Evolutionary conservation across 257 asterid genomes (phyloP).

Genomic region (Solanum chmielewskii): DNA sequence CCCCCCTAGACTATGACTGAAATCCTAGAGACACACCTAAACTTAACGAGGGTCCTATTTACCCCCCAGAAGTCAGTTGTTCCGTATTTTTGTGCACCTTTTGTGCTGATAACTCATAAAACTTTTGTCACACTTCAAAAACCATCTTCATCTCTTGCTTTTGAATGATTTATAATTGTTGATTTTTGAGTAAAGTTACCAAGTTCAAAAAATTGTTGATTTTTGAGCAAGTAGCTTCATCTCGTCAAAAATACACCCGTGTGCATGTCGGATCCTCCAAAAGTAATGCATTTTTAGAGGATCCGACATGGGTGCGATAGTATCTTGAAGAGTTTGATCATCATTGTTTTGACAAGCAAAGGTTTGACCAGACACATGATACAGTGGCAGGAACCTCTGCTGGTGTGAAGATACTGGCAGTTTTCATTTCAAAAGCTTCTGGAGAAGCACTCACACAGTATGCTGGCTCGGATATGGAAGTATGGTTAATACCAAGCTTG

Average conservation of each 20-base stretch:
- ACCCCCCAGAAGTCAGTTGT: not conserved
- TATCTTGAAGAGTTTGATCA: not conserved
- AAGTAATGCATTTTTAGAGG: not conserved
- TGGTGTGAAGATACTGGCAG: conserved; percentile 55
- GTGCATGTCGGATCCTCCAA: not conserved
- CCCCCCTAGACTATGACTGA: not conserved
- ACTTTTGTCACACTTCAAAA: not conserved
- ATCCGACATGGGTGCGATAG: not conserved
- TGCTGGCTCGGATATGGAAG: conserved; percentile 31
- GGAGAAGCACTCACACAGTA: conserved; percentile 45
- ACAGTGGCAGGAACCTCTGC: conserved; percentile 74
- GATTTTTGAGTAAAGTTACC: not conserved
- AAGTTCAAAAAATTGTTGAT: not conserved
- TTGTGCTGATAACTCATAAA: not conserved
- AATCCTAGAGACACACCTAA: not conserved
- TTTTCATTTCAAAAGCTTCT: conserved; percentile 51
- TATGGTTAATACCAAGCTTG: conserved; percentile 52
- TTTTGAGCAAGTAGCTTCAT: not conserved
- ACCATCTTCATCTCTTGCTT: not conserved
- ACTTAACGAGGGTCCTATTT: not conserved
- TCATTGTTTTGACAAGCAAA: not conserved
- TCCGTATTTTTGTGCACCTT: not conserved
- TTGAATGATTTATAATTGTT: not conserved
- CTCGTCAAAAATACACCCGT: not conserved
- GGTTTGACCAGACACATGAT: not conserved